Evolutionary conservation across 768 basidiomycete genomes (phyloP).

Genomic region (Tricholoma matsutake): DNA sequence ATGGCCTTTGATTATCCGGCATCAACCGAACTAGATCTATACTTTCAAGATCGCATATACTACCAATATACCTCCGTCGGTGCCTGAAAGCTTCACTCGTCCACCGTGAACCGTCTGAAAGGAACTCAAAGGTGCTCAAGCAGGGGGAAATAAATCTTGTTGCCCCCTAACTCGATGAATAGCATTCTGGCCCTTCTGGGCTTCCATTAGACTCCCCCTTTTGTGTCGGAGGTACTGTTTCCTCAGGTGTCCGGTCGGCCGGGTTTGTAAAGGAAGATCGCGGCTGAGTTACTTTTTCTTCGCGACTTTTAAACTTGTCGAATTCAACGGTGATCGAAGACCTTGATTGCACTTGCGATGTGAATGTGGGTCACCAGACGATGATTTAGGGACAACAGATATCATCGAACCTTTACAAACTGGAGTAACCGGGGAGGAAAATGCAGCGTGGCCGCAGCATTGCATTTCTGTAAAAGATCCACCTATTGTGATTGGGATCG

Average conservation of each 20-base stretch:
- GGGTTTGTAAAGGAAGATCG: neutral
- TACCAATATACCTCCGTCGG: constrained; percentile 27
- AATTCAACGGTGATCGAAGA: constrained; percentile 1
- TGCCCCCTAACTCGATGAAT: neutral
- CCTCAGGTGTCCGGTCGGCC: neutral
- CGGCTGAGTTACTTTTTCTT: constrained; percentile 1
- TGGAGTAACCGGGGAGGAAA: neutral
- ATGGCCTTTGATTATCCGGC: constrained; percentile 14
- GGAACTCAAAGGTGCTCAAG: neutral
- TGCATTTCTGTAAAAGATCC: constrained; percentile 9
- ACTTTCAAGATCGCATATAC: constrained; percentile 1
- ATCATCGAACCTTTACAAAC: constrained; percentile 1
- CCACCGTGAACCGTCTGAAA: neutral
- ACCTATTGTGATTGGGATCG: neutral
- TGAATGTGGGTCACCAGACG: neutral
- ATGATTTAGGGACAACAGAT: neutral
- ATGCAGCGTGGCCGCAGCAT: constrained; percentile 2
- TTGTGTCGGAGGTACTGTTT: neutral
- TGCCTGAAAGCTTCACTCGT: constrained; percentile 20
- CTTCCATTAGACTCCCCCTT: neutral
- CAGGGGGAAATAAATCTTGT: neutral
- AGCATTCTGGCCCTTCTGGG: neutral
- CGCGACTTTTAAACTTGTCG: constrained; percentile 7
- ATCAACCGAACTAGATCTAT: constrained; percentile 17
- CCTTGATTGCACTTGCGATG: neutral